These are phyloP conservation scores for Linum usitatissimum DNA, from an alignment of 345 rosid species.

Conservation along the genomic window DNA sequence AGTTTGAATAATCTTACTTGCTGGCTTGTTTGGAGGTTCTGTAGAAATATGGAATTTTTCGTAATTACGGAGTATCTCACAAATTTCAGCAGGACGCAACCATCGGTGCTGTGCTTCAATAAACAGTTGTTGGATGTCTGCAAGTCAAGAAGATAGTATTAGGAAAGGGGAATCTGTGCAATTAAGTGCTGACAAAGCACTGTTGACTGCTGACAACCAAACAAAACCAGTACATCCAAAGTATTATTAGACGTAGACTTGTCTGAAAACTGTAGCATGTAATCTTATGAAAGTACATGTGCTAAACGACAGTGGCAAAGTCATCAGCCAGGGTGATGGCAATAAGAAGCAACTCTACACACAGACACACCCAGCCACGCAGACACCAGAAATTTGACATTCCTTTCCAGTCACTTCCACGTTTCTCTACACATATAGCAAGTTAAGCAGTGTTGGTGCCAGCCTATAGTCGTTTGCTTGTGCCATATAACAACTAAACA, in stretches of 20 bases:
- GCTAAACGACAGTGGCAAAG: neutral
- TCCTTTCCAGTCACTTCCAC: neutral
- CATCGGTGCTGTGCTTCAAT: conserved; percentile 81
- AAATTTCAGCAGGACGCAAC: conserved; percentile 91
- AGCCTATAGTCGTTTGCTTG: neutral
- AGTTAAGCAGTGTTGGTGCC: neutral
- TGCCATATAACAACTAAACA: neutral
- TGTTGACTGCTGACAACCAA: too few relatives aligned
- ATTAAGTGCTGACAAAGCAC: neutral
- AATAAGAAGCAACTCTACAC: neutral
- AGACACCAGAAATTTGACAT: neutral
- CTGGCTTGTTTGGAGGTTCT: conserved; percentile 67
- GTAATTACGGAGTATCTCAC: conserved; percentile 79
- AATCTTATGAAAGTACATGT: neutral
- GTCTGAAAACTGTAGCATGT: neutral
- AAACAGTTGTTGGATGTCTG: conserved; percentile 35
- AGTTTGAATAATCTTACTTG: conserved; percentile 42
- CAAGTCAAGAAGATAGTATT: neutral
- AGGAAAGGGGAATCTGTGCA: neutral
- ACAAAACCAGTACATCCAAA: neutral
- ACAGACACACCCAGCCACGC: neutral
- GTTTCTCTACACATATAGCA: neutral
- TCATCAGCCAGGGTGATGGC: neutral
- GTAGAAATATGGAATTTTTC: conserved; percentile 62
- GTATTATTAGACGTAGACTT: neutral